These are phyloP conservation scores for Glycyrrhiza uralensis DNA, from an alignment of 306 rosid species.

Conservation along the genomic window DNA sequence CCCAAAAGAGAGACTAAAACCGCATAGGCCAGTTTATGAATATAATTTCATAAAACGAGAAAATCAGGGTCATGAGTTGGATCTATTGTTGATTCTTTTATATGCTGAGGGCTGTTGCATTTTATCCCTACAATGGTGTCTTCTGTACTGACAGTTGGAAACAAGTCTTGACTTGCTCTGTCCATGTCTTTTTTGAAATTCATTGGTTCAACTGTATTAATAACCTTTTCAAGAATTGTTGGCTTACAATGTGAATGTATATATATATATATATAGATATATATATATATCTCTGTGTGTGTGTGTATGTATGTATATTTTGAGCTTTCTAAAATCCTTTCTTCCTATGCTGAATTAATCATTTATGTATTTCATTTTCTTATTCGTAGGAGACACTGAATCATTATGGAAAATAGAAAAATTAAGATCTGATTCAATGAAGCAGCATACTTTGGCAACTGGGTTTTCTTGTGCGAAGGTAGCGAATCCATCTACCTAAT, in stretches of 20 bases:
- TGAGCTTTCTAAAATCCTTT: not conserved
- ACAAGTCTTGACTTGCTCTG: not conserved
- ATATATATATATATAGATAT: too few species aligned
- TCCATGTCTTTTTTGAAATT: not conserved
- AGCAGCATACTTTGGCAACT: constrained; percentile 62
- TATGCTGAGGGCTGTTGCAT: not conserved
- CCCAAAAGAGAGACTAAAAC: not conserved
- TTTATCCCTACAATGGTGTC: not conserved
- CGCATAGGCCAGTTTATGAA: not conserved
- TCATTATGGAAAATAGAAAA: constrained; percentile 74
- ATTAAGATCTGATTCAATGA: constrained; percentile 63
- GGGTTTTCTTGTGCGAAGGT: constrained; percentile 90
- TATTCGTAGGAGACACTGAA: constrained; percentile 58
- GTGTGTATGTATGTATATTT: too few species aligned
- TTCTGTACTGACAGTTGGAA: not conserved
- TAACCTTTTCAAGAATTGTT: not conserved
- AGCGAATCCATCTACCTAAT: not conserved
- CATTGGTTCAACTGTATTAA: not conserved
- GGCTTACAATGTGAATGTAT: not conserved
- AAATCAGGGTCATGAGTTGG: not conserved
- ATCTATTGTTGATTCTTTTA: not conserved
- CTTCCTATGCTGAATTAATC: not conserved
- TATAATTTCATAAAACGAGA: not conserved
- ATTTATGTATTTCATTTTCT: constrained; percentile 26
- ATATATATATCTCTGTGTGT: too few species aligned